Base-by-base conservation (phyloP, 495 filamentous ascomycete genomes). In the Talaromyces proteolyticus region DNA sequence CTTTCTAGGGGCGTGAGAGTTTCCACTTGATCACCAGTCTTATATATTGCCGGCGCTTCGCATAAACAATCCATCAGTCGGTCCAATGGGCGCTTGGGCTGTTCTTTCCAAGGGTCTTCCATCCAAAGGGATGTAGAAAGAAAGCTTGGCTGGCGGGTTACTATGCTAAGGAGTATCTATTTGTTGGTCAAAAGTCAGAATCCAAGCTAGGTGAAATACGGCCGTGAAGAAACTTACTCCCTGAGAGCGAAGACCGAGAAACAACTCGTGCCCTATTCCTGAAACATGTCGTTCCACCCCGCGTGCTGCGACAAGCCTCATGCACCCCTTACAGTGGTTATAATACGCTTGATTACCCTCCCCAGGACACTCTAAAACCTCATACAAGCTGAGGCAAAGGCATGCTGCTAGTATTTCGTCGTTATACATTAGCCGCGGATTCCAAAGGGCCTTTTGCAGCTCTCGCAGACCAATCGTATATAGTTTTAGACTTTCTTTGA, bases 351-450 rank as follows among this genome's bases (percentile, higher is more conserved):
- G 34, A 3, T 50, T 19, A n/a, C 46, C 52, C 16, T 51, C 29
- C 39, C 47, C 50, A 0, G 68, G 68, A 44, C 68, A 72, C 51
- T 72, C 65, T 17, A 61, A 43, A 7, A 62, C 49, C 49, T 72
- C 69, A 42, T 68, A 72, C n/a, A 65, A 54, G 34, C 56, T 54
- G 1, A 70, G 48, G 5, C 60, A 56, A 54, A 69, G 53, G 41
- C 62, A 66, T 10, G 65, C 64, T 6, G 67, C 69, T 3, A 67
- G 51, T 2, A 63, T 70, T 42, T 61, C 59, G 45, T 68, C 65
- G 19, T 57, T 56, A 36, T 54, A 53, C 53, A 61, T 63, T 8
- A 60, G 42, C 8, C 44, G 29, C 5, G 47, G 56, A 47, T 60
- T 44, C 52, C 53, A 61, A 4, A 72, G 44, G 1, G 66, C 65